phyloP scores from a whole-genome alignment of 2,329 filamentous ascomycete genomes.

The Phialophora tarda region DNA sequence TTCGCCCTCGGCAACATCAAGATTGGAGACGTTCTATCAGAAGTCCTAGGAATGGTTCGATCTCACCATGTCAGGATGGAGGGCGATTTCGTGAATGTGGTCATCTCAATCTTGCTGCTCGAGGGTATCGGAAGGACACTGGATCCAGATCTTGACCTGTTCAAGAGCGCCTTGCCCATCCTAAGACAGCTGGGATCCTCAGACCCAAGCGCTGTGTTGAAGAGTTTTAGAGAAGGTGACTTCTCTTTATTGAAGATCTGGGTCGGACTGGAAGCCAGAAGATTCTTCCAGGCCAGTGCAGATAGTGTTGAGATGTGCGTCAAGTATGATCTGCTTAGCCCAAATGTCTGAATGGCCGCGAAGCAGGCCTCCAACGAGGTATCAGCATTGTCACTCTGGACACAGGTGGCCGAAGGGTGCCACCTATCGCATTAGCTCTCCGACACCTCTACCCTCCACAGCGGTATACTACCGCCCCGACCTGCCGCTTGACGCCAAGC shows the following conservation, averaged over 20 bases:
- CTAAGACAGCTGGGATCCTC: slow-evolving; percentile 79
- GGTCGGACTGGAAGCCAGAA: slow-evolving; percentile 85
- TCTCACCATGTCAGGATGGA: slow-evolving; percentile 91
- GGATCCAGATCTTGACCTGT: slow-evolving; percentile 84
- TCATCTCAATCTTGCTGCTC: slow-evolving; percentile 88
- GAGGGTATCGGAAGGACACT: slow-evolving; percentile 91
- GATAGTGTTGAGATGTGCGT: slow-evolving; percentile 90
- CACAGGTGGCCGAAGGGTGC: neutral
- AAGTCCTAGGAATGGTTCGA: slow-evolving; percentile 90
- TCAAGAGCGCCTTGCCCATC: slow-evolving; percentile 86
- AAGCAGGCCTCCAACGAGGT: neutral
- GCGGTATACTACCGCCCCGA: neutral
- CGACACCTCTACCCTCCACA: neutral
- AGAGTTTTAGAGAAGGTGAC: slow-evolving; percentile 73
- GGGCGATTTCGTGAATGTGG: slow-evolving; percentile 97
- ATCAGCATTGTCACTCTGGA: neutral
- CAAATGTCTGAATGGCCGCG: slow-evolving; percentile 20
- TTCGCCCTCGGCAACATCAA: slow-evolving; percentile 92
- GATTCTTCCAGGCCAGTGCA: slow-evolving; percentile 86
- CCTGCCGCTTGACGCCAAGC: neutral
- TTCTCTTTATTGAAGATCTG: slow-evolving; percentile 89
- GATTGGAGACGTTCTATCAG: slow-evolving; percentile 91
- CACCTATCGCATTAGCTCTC: neutral
- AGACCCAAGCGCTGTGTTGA: slow-evolving; percentile 67
- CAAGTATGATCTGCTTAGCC: slow-evolving; percentile 82